phyloP scores from a whole-genome alignment of 495 filamentous ascomycete genomes.

The Penicillium silybi region DNA sequence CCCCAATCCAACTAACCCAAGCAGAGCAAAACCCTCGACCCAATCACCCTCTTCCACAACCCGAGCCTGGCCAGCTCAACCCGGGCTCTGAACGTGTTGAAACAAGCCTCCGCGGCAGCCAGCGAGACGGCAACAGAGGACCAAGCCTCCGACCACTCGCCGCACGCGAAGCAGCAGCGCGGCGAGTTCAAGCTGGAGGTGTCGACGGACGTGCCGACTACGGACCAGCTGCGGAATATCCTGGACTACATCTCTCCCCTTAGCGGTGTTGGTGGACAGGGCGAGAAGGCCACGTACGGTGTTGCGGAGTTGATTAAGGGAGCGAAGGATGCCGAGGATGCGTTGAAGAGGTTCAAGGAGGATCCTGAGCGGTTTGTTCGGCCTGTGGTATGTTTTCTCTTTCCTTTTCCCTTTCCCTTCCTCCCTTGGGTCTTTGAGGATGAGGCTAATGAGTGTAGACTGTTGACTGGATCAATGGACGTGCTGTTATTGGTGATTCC shows the following conservation, averaged over 20 bases:
- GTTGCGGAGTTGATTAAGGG: slow-evolving; percentile 61
- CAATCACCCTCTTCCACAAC: slow-evolving; percentile 94
- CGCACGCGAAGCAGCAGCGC: slow-evolving; percentile 51
- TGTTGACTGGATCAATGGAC: slow-evolving; percentile 93
- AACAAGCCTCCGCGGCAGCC: slow-evolving; percentile 65
- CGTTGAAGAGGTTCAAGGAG: slow-evolving; percentile 66
- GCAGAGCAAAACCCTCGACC: slow-evolving; percentile 78
- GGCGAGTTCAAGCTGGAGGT: slow-evolving; percentile 82
- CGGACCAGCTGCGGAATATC: slow-evolving; percentile 81
- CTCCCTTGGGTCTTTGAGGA: background rate
- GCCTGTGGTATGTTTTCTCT: slow-evolving; percentile 59
- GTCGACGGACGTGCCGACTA: slow-evolving; percentile 73
- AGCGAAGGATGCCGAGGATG: slow-evolving; percentile 67
- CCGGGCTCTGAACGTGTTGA: slow-evolving; percentile 66
- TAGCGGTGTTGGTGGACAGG: slow-evolving; percentile 31
- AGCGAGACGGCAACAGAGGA: slow-evolving; percentile 57
- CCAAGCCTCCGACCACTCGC: slow-evolving; percentile 57
- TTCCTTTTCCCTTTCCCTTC: slow-evolving; percentile 1
- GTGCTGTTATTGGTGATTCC: slow-evolving; percentile 67
- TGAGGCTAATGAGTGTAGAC: slow-evolving; percentile 42
- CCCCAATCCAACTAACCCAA: background rate
- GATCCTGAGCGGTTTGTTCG: slow-evolving; percentile 58
- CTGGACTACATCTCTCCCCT: slow-evolving; percentile 72
- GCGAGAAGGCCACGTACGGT: slow-evolving; percentile 25
- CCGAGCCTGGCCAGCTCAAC: slow-evolving; percentile 60